Evolutionary conservation across 208 protist genomes (phyloP).

Genomic region (Trypanosoma vivax): DNA sequence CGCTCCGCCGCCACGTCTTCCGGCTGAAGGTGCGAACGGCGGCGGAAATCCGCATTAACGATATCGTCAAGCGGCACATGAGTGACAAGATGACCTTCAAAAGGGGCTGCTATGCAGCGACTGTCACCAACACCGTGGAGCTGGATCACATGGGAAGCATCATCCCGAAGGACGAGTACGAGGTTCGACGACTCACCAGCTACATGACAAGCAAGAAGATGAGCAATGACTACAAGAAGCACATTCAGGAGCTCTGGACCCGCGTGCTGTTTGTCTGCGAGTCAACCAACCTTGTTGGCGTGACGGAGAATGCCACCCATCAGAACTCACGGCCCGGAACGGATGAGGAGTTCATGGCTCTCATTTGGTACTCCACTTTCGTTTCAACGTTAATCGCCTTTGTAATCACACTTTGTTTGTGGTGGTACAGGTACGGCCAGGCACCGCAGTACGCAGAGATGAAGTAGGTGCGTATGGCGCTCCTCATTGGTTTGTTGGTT

Average conservation of each 20-base stretch:
- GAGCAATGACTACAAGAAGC: slow-evolving; percentile 87
- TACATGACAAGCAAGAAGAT: slow-evolving; percentile 90
- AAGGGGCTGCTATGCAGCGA: slow-evolving; percentile 75
- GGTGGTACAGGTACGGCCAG: slow-evolving; percentile 88
- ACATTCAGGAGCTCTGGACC: slow-evolving; percentile 84
- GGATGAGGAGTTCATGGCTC: slow-evolving; percentile 87
- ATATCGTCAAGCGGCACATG: slow-evolving; percentile 86
- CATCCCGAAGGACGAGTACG: slow-evolving; percentile 89
- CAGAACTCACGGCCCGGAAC: slow-evolving; percentile 82
- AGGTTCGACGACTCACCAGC: slow-evolving; percentile 79
- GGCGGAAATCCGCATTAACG: slow-evolving; percentile 79
- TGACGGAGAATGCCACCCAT: slow-evolving; percentile 57
- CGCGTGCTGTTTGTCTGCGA: slow-evolving; percentile 80
- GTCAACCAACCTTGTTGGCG: slow-evolving; percentile 73
- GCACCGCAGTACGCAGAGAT: slow-evolving; percentile 73
- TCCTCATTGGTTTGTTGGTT: not conserved
- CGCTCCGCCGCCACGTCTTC: slow-evolving; percentile 80
- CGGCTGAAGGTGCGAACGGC: slow-evolving; percentile 83
- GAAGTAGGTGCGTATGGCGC: slow-evolving; percentile 71
- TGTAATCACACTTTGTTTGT: slow-evolving; percentile 45
- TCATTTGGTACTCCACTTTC: slow-evolving; percentile 80
- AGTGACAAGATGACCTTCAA: slow-evolving; percentile 84
- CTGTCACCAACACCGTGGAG: slow-evolving; percentile 83
- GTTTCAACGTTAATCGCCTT: slow-evolving; percentile 61
- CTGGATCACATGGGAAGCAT: slow-evolving; percentile 89